These are phyloP conservation scores for Tuber calosporum DNA, from an alignment of 495 filamentous ascomycete genomes.

Conservation along the genomic window DNA sequence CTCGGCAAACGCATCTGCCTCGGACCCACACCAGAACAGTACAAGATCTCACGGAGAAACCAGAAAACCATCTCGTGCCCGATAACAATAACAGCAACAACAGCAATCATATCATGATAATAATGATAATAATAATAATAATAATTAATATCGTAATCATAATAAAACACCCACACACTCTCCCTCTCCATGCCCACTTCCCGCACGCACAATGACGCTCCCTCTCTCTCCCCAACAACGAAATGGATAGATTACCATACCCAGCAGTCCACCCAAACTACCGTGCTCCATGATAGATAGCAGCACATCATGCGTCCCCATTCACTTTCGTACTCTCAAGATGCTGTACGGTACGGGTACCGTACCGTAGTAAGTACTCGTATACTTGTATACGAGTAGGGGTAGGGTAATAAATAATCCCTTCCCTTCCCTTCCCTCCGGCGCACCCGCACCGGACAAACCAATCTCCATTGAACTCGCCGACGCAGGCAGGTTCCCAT, in stretches of 20 bases:
- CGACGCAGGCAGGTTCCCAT: background rate
- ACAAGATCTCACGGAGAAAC: constrained; percentile 1
- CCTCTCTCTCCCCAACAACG: background rate
- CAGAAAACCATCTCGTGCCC: background rate
- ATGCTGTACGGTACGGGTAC: too few relatives aligned
- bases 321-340: too few relatives aligned
- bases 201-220: background rate
- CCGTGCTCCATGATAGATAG: background rate
- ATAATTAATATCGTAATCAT: too few relatives aligned
- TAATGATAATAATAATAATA: background rate
- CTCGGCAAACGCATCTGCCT: background rate
- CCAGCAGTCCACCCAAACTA: background rate
- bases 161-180: background rate
- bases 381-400: background rate
- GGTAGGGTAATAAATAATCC: background rate
- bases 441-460: background rate
- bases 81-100: background rate
- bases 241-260: background rate
- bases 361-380: background rate
- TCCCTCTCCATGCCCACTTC: background rate
- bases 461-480: background rate
- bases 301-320: too few relatives aligned
- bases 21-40: background rate
- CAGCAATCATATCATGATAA: background rate
- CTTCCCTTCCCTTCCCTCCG: background rate